Conservation (phyloP, 2,329 filamentous ascomycete genomes). For the Fusarium sp. region DNA sequence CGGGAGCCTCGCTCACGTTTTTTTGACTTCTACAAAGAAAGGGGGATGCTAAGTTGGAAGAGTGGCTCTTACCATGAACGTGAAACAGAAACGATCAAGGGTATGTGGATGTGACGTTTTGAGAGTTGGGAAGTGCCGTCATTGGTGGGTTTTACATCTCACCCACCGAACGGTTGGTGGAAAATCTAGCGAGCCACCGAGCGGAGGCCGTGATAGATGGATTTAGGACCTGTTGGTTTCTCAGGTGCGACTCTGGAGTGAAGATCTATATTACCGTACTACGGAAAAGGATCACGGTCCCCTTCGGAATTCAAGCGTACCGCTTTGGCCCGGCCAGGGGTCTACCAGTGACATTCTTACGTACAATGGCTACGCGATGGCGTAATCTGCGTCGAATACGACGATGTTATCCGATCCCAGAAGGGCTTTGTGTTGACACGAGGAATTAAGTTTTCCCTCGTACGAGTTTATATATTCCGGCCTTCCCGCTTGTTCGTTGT, state of each 20-base stretch:
- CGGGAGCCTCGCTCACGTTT: not conserved
- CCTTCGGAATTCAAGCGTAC: not conserved
- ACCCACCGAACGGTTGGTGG: constrained; percentile 21
- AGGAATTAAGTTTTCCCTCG: not conserved
- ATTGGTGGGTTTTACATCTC: constrained; percentile 24
- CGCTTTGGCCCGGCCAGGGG: not conserved
- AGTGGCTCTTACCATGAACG: not conserved
- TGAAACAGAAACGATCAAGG: constrained; percentile 15
- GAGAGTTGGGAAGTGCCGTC: not conserved
- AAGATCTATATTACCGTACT: not conserved
- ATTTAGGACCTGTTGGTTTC: not conserved
- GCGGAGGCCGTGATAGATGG: constrained; percentile 15
- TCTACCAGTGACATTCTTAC: not conserved
- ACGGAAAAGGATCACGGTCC: not conserved
- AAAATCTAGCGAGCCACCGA: constrained; percentile 5
- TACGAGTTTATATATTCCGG: not conserved
- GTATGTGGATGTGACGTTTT: constrained; percentile 1
- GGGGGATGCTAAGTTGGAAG: not conserved
- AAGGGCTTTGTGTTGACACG: not conserved
- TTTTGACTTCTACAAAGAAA: not conserved
- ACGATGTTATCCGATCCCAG: not conserved
- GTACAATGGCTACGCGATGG: not conserved
- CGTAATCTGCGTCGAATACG: not conserved
- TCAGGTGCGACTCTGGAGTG: not conserved
- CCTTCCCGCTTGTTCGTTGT: not conserved